Percentiles rank a stretch among this genome's conserved stretches.
Conservation (phyloP, 257 asterid genomes). For the Cordia subcordata region DNA sequence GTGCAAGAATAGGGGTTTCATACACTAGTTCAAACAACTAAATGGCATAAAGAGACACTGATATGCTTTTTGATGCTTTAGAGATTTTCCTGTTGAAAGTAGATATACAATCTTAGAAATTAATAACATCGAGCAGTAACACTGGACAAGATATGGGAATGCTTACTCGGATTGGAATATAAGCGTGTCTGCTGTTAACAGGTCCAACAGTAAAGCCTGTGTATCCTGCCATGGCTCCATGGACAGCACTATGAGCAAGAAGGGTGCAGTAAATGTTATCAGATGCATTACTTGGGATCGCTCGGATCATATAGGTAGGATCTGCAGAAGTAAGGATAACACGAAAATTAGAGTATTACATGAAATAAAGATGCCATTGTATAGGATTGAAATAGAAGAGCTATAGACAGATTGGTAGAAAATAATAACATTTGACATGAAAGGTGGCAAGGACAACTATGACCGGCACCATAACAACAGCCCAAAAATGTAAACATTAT, state of each 20-base stretch:
- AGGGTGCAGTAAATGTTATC: constrained; percentile 96
- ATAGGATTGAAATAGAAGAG: background rate
- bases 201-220: constrained; percentile 98
- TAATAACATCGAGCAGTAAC: background rate
- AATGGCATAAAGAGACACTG: too few species aligned
- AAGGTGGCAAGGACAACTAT: too few species aligned
- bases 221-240: constrained; percentile 98
- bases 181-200: constrained; percentile 82
- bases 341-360: background rate
- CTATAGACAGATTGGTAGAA: background rate
- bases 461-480: too few species aligned
- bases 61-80: too few species aligned
- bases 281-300: constrained; percentile 92
- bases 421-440: background rate
- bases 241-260: constrained; percentile 93
- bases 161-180: constrained; percentile 85
- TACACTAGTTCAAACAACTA: too few species aligned
- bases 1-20: too few species aligned
- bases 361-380: constrained; percentile 8
- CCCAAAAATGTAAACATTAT: too few species aligned
- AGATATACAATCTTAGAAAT: background rate
- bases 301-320: constrained; percentile 97
- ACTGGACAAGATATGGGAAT: constrained; percentile 1
- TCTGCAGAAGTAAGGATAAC: constrained; percentile 43
- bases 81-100: too few species aligned